Evolutionary conservation across 495 filamentous ascomycete species (phyloP), one percentile per base, ranked within the genome.

Genomic region (Aspergillus coremiiformis): DNA sequence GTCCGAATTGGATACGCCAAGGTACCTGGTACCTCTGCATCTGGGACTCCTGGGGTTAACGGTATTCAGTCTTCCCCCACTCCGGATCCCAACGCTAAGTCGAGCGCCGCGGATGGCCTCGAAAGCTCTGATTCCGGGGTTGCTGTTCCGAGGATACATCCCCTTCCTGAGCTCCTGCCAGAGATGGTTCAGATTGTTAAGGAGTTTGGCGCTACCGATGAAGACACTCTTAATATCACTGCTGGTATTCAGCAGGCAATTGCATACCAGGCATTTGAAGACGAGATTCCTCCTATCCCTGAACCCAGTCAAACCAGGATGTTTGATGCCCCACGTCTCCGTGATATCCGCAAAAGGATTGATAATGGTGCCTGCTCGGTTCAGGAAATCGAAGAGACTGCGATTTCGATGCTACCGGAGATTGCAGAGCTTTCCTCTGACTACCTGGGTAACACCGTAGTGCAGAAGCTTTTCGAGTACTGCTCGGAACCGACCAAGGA

Each of bases 381-480:
- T 41, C 77, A 83, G 11, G 93, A 98, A 65, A 91, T 98, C 56
- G 93, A 98, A 65, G 85, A 84, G 53, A 94, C 91, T 59, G 94
- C 93, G 27, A 73, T 84, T 22, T 84, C 84, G 26, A 98, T 98
- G 94, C 79, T 98, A 14, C 87, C 90, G 23, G 93, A 98, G 70
- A 90, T 98, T 62, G 90, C 92, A 11, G 93, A 97, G 66, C 78
- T 98, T 15, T 77, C 93, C 17, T 91, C 89, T 9, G 93, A 98
- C 63, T 98, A 98, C 58, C 80, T 98, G 48, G 93, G 93, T 57
- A 98, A 98, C 68, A 98, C 93, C 0, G 93, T 98, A n/a, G 93
- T 98, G 21, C 93, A 98, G 68, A 97, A 97, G 69, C 71, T 98
- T 44, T 98, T 97, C 62, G 92, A 97, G 63, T 91, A 85, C 67